Evolutionary conservation across 495 filamentous ascomycete species (phyloP).

Genomic region (Aspergillus egyptiacus): DNA sequence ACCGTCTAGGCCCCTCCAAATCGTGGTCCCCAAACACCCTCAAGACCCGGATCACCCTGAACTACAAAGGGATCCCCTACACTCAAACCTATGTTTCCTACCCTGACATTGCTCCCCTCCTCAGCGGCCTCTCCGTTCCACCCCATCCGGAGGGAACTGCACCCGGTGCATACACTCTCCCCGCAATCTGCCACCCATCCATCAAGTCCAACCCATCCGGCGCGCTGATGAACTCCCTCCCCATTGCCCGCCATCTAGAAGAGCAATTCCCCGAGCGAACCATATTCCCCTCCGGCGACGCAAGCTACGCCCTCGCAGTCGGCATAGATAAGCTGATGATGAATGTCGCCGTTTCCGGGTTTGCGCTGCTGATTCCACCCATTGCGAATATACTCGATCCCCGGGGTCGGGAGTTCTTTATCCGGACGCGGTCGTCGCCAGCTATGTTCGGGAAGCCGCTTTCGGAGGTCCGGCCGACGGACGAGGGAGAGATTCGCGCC

Average conservation of each 20-base stretch:
- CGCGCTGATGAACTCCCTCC: constrained; percentile 35
- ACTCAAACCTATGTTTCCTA: constrained; percentile 40
- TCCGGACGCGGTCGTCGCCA: constrained; percentile 20
- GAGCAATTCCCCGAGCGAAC: constrained; percentile 26
- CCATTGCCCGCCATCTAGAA: constrained; percentile 35
- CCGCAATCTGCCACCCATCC: constrained; percentile 30
- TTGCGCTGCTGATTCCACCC: constrained; percentile 6
- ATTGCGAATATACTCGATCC: constrained; percentile 25
- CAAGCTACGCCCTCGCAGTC: constrained; percentile 20
- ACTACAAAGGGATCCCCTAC: constrained; percentile 39
- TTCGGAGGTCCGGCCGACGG: constrained; percentile 22
- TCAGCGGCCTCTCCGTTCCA: constrained; percentile 21
- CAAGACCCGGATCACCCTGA: constrained; percentile 33
- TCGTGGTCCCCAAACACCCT: constrained; percentile 41
- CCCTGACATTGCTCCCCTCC: constrained; percentile 35
- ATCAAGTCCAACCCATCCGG: constrained; percentile 24
- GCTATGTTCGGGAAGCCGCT: constrained; percentile 28
- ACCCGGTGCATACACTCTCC: constrained; percentile 30
- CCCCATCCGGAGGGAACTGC: constrained; percentile 17
- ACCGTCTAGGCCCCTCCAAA: constrained; percentile 23
- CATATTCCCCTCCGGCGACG: constrained; percentile 21
- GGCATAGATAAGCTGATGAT: constrained; percentile 15
- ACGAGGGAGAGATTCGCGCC: constrained; percentile 2
- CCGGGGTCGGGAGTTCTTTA: constrained; percentile 28
- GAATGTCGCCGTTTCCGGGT: background rate